Base-by-base conservation (phyloP, 306 rosid genomes). In the Corylus americana region DNA sequence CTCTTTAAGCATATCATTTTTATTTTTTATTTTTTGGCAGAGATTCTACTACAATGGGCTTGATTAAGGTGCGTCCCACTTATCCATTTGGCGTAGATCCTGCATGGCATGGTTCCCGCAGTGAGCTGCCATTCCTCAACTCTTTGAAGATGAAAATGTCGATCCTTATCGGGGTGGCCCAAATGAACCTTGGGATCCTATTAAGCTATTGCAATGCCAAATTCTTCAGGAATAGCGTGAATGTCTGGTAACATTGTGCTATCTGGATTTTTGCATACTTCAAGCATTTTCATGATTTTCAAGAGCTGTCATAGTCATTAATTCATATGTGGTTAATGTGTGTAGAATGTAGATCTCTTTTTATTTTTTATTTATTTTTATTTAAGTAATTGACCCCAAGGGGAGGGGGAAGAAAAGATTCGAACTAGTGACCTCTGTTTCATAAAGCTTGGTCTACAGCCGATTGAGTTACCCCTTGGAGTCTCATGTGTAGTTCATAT, bases 131-230 rank as follows among this genome's bases (percentile, higher is more conserved):
- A 74, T 95, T 95, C 83, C 91, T 95, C 4, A 95, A 95, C 91
- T 95, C 99, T 13, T 79, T 95, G 94, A 95, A 95, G 84, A 95
- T 95, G 99, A 95, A 95, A 78, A 88, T 95, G 99, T 95, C 99
- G 68, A 95, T 95, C 88, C 94, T 95, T 83, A 47, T 95, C 63
- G 99, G 99, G 62, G 98, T 95, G 69, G 92, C 93, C 61, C 99
- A 95, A 78, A 95, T 95, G 99, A 93, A 95, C 87, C 99, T 95
- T 67, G 99, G 99, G 84, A 93, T 95, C 62, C 51, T 95, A 35
- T 47, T 95, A 79, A 95, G 99, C 88, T 95, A 70, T 86, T 93
- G 82, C 87, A 96, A 96, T 81, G 99, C 94, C 71, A 69, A 0
- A 78, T 96, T 91, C 89, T 96, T 96, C 58, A 47, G 71, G 78